Base-by-base conservation (phyloP, 371 early-diverging fungal genomes). In the Lichtheimia hyalospora region DNA sequence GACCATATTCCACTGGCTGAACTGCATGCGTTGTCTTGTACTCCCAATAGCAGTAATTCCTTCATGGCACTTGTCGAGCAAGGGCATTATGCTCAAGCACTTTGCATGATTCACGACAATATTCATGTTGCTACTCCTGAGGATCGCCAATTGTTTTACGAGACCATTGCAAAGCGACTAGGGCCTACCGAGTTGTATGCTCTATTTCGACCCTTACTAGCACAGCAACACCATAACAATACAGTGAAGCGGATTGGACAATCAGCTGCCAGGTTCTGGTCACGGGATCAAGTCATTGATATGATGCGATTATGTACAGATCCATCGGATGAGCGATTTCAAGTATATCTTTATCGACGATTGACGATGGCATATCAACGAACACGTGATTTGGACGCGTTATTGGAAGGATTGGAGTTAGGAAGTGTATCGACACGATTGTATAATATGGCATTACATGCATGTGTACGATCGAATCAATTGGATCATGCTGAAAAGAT, bases 401-500 rank as follows among this genome's bases (percentile, higher is more conserved):
- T 51, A 15, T 28, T 42, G n/a, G 18, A 25, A 42, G 40, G n/a
- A 14, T 18, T 16, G 24, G 21, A 18, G 2, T 18, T 10, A 8
- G 16, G 25, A 51, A 16, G 18, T 6, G 12, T 60, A 21, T 5
- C 40, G 21, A 27, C 43, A 21, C 54, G 49, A 18, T 23, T 74
- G 2, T 75, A 71, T 28, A 75, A 75, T 42, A 56, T 64, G 39
- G 64, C 57, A n/a, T 12, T 71, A 23, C 63, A 44, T 50, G 58
- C 41, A 5, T 62, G 70, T 54, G 23, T 60, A 49, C 58, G 57
- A 4, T 52, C 49, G 21, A 53, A 59, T 1, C 48, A 61, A n/a
- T 41, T 46, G 10, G 55, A 73, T 2, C 71, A 76, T 58, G 46
- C 69, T 2, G 60, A 62, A 10, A n/a, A 49, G 43, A 41, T 76